Conservation (phyloP, 306 rosid genomes). For the Morella rubra region DNA sequence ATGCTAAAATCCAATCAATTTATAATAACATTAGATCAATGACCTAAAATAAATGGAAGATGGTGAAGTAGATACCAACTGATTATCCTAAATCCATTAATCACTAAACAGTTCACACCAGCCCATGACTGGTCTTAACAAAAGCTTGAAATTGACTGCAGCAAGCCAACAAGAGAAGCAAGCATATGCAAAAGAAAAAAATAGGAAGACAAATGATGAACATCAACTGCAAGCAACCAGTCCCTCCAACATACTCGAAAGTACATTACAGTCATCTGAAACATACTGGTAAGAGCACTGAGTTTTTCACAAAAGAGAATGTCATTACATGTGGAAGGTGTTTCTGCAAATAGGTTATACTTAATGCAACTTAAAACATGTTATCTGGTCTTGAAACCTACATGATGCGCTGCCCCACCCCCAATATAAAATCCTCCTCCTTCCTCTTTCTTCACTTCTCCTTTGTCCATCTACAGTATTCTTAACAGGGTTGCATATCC, state of each 20-base stretch:
- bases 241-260: neutral
- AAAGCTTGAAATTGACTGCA: neutral
- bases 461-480: too few species aligned
- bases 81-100: neutral
- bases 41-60: neutral
- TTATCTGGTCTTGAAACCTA: too few species aligned
- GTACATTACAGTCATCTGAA: neutral
- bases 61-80: neutral
- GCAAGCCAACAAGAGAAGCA: conserved; percentile 7
- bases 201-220: neutral
- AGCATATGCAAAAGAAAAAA: neutral
- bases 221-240: neutral
- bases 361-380: neutral
- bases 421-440: too few species aligned
- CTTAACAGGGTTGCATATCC: too few species aligned
- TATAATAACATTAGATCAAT: neutral
- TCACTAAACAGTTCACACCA: neutral
- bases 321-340: neutral
- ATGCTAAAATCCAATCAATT: conserved; percentile 5
- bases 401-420: too few species aligned
- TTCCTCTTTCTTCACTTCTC: too few species aligned
- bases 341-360: neutral
- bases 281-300: neutral
- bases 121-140: neutral
- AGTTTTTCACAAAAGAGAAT: neutral